Base-by-base conservation (phyloP, 164 flowering plant species). In the Stephania cephalantha region DNA sequence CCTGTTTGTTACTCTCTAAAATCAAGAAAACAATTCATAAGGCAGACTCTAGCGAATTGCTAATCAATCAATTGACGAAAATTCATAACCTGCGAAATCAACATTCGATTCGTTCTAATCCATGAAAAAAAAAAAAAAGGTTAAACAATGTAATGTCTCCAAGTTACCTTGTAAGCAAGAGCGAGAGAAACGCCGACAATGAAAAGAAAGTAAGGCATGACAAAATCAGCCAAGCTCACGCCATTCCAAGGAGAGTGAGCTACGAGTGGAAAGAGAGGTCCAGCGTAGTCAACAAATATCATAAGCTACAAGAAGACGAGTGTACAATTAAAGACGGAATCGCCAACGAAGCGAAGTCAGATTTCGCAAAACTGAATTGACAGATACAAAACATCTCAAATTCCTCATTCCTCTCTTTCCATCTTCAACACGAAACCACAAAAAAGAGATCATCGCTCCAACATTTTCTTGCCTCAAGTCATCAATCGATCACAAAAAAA, bases 151-250 rank as follows among this genome's bases (percentile, higher is more conserved):
- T n/a, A 46, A 73, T 20, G 5, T 15, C 5, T 74, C 71, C 25
- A 46, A 44, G 45, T 18, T 86, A 91, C 96, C 93, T 89, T 88
- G 74, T 88, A 84, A 12, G 79, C 90, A 77, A 91, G 90, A 4
- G 92, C 88, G 31, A 86, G 79, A 70, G 96, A 86, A 77, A 88
- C 78, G 58, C 96, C 96, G 46, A 82, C 87, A 76, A 85, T 81
- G 69, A 91, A 91, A 53, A 91, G 93, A 73, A 91, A 91, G 77
- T 86, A 89, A 7, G 96, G 96, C 92, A 90, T 90, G 70, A 91
- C 91, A 75, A 90, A 83, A 79, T 91, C 96, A 2, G 96, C 93
- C 84, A 91, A 84, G 71, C 75, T 90, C 31, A 89, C 30, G 4
- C 93, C 93, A 70, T 88, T 83, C 96, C 93, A 91, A 15, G 93